A percentile compares a stretch with the other conserved stretches of the same genome.
Conservation (phyloP, 495 filamentous ascomycete genomes). For the Friedmanniomyces simplex region DNA sequence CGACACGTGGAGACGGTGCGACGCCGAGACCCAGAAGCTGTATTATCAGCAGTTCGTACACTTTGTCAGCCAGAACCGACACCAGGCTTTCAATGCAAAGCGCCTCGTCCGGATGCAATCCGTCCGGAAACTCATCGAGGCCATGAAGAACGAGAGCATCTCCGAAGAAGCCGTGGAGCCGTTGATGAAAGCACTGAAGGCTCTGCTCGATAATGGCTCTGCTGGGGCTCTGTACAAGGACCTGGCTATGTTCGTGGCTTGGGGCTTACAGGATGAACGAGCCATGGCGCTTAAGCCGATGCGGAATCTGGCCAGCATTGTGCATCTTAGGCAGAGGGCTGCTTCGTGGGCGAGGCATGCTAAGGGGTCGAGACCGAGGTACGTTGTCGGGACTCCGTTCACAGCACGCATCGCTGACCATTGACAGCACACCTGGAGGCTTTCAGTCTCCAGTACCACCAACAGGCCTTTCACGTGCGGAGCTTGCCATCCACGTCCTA, state of each 20-base stretch:
- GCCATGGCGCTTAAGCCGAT: conserved; percentile 22
- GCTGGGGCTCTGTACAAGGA: conserved; percentile 74
- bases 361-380: conserved; percentile 4
- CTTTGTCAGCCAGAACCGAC: conserved; percentile 75
- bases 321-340: conserved; percentile 2
- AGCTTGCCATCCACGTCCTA: conserved; percentile 65
- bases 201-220: conserved; percentile 65
- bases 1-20: conserved; percentile 79
- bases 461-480: conserved; percentile 23
- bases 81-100: conserved; percentile 82
- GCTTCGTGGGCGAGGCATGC: conserved; percentile 12
- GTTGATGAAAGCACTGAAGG: conserved; percentile 67
- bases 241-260: conserved; percentile 87
- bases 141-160: conserved; percentile 74
- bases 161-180: conserved; percentile 55
- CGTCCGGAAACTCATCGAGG: conserved; percentile 79
- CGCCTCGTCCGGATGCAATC: conserved; percentile 85
- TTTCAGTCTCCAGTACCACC: not conserved
- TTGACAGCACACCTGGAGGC: conserved; percentile 3
- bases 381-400: not conserved
- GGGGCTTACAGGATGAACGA: conserved; percentile 61
- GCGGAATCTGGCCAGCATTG: conserved; percentile 17
- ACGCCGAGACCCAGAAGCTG: conserved; percentile 59
- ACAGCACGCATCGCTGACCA: not conserved
- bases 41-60: conserved; percentile 87